These are phyloP conservation scores for Pestalotiopsis sp. DNA, from an alignment of 2,329 filamentous ascomycete species.

Conservation along the genomic window DNA sequence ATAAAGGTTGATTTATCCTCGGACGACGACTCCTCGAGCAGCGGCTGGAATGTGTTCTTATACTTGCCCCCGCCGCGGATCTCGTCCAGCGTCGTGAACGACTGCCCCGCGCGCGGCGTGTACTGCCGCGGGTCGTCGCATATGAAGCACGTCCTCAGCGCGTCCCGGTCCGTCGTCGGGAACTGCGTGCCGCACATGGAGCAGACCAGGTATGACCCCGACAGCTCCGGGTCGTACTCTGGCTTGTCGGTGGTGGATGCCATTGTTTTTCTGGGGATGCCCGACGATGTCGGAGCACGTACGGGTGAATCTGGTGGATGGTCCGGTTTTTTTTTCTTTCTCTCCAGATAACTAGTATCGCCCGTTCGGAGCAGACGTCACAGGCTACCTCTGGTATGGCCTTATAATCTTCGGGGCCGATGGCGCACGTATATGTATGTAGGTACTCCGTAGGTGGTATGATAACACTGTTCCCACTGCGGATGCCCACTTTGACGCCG, in stretches of 20 bases:
- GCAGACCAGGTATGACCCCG: slow-evolving; percentile 56
- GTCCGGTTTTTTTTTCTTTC: too few relatives aligned
- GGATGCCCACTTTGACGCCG: neutral
- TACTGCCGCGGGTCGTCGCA: slow-evolving; percentile 77
- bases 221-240: slow-evolving; percentile 24
- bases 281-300: neutral
- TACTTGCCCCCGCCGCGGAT: slow-evolving; percentile 42
- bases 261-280: neutral
- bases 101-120: slow-evolving; percentile 65
- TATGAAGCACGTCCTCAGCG: slow-evolving; percentile 64
- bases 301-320: too few relatives aligned
- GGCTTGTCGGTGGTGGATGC: neutral
- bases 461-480: neutral
- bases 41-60: slow-evolving; percentile 56
- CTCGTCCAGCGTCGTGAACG: slow-evolving; percentile 63
- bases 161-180: slow-evolving; percentile 50
- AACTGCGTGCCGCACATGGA: slow-evolving; percentile 73
- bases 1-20: slow-evolving; percentile 37
- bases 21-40: slow-evolving; percentile 25
- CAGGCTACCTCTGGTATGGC: too few relatives aligned
- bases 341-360: too few relatives aligned
- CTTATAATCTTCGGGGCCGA: neutral
- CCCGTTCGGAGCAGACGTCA: too few relatives aligned
- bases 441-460: neutral
- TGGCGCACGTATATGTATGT: neutral